A percentile compares a stretch with the other conserved stretches of the same genome.
Evolutionary conservation across 139 green algal species (phyloP).

Genomic region (Ettlia oleoabundans): DNA sequence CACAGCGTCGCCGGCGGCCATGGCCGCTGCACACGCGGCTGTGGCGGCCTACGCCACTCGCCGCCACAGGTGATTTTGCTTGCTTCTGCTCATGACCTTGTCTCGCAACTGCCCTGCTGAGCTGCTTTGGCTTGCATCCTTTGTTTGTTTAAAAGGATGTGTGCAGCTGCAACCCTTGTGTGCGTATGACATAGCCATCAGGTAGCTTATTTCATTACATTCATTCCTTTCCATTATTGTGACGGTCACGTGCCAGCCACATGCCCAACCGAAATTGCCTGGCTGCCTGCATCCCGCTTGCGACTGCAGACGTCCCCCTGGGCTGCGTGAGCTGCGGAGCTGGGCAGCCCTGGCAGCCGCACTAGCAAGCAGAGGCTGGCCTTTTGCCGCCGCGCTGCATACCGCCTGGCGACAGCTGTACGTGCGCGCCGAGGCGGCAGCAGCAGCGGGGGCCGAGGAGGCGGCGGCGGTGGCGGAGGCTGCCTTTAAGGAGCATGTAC

Average conservation of each 20-base stretch:
- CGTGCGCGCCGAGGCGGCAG: not conserved
- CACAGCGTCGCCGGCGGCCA: conserved; percentile 39
- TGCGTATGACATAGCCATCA: not conserved
- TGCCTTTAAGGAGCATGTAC: conserved; percentile 24
- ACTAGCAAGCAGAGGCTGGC: conserved; percentile 69
- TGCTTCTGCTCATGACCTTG: no score
- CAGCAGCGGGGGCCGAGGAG: not conserved
- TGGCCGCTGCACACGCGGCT: conserved; percentile 57
- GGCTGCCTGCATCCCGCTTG: not conserved
- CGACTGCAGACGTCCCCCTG: conserved; percentile 50
- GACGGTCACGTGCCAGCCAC: no score
- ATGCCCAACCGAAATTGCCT: no score
- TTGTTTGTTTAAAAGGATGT: no score
- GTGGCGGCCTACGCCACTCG: conserved; percentile 35
- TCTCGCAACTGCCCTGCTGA: no score
- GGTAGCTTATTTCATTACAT: no score
- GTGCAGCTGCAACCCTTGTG: no score
- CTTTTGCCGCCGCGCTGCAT: conserved; percentile 8
- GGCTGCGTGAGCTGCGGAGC: conserved; percentile 56
- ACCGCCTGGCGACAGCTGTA: conserved; percentile 25
- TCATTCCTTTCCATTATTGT: no score
- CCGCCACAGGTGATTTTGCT: conserved; percentile 42
- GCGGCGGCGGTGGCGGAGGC: conserved; percentile 2
- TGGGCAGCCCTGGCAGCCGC: conserved; percentile 59
- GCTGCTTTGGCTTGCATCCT: no score